These are phyloP conservation scores for Hirschfeldia incana DNA, from an alignment of 345 rosid species.

Conservation along the genomic window DNA sequence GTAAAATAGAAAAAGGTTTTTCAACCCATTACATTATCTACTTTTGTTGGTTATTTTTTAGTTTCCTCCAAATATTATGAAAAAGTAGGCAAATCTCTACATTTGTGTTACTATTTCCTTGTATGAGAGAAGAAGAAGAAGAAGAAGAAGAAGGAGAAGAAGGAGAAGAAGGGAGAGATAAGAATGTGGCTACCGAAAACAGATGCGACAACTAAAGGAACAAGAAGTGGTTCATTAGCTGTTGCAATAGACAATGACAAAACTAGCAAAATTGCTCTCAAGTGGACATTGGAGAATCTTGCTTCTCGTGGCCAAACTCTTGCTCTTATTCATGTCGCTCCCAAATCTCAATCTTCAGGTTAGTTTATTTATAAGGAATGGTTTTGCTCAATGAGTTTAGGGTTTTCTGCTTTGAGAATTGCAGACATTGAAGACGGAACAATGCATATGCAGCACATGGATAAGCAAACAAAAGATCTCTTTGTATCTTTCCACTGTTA, in stretches of 20 bases:
- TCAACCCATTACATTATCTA: neutral
- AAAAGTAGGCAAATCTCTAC: neutral
- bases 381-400: neutral
- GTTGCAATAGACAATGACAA: neutral
- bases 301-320: neutral
- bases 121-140: neutral
- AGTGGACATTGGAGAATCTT: neutral
- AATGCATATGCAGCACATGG: neutral
- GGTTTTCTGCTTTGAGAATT: neutral
- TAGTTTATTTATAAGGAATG: neutral
- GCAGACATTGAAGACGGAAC: neutral
- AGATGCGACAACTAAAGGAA: neutral
- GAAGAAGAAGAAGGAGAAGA: neutral
- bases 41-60: neutral
- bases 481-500: neutral
- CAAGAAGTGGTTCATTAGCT: neutral
- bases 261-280: neutral
- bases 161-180: neutral
- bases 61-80: neutral
- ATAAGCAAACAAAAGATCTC: neutral
- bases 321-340: neutral
- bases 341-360: neutral
- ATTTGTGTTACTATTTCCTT: neutral
- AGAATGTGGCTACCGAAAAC: neutral
- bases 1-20: neutral